Base-by-base conservation (phyloP, 345 rosid genomes). In the Boechera stricta region DNA sequence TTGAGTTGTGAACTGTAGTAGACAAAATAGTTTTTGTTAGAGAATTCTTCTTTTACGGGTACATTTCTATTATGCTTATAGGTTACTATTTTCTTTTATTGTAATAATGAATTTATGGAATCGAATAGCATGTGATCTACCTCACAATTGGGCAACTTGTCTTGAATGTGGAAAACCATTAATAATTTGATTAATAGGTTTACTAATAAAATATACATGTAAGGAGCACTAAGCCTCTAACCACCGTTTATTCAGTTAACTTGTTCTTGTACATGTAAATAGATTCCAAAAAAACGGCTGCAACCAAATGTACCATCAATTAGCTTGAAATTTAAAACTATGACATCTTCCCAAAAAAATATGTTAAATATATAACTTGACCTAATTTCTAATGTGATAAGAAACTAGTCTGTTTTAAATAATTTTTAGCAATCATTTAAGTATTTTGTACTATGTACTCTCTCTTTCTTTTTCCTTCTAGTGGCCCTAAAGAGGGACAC, bases 181-280 rank as follows among this genome's bases (percentile, higher is more conserved):
- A 18, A 64, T 55, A 31, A 64, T 36, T 28, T 65, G 72, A 72
- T 33, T 64, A 48, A 57, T 55, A 64, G 44, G 64, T 64, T 18
- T 26, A 55, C 49, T 12, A 52, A 71, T 44, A 63, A 24, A 41
- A 15, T 33, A 55, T 57, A 21, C 5, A 26, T 57, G 2, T 1
- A 39, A 65, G 13, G 26, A 52, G 8, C 35, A 61, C 4, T 44
- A 74, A 79, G 71, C 78, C 35, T 51, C 4, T 44, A 74, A 79
- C 75, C 78, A 73, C 79, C 75, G 78, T 79, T 73, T 74, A n/a
- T 67, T 79, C 75, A 67, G 75, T 73, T 73, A 73, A 67, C 39
- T 53, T 79, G 71, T 63, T 62, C 16, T 11, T 10, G 47, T 11
- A 29, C 74, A 55, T 74, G 52, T 53, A 51, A 33, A 33, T 35